phyloP scores from a whole-genome alignment of 805 yeast species.

The Pichia cabralensis region DNA sequence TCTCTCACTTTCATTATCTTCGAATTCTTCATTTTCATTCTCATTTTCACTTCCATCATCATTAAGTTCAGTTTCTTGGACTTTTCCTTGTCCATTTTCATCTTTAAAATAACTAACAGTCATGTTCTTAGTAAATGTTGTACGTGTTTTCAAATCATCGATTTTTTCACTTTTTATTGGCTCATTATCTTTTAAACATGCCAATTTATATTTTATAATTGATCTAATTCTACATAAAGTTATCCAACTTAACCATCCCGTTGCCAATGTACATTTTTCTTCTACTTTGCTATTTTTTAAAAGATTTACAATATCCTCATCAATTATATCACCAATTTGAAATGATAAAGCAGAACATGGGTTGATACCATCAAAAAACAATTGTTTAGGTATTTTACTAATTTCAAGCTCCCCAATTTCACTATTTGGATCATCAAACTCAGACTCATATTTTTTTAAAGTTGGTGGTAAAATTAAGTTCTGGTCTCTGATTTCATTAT shows the following conservation, averaged over 20 bases:
- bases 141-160: no score
- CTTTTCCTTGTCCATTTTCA: constrained; percentile 24
- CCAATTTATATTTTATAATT: constrained; percentile 63
- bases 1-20: constrained; percentile 26
- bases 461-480: constrained; percentile 18
- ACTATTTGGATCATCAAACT: constrained; percentile 16
- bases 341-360: constrained; percentile 62
- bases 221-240: constrained; percentile 57
- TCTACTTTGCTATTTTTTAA: constrained; percentile 31
- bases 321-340: constrained; percentile 72
- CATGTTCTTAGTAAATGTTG: no score
- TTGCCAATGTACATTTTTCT: constrained; percentile 42
- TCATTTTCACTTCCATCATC: constrained; percentile 18
- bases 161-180: no score
- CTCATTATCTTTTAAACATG: constrained; percentile 46
- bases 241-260: constrained; percentile 72
- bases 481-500: constrained; percentile 26
- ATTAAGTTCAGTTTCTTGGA: constrained; percentile 17
- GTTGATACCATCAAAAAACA: constrained; percentile 62
- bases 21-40: constrained; percentile 4
- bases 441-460: constrained; percentile 11
- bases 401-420: constrained; percentile 15
- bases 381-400: constrained; percentile 31
- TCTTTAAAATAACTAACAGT: no score
- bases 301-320: constrained; percentile 44